A percentile compares a stretch with the other conserved stretches of the same genome.
These are phyloP conservation scores for Trametes elegans DNA, from an alignment of 768 basidiomycete genomes.

Conservation along the genomic window DNA sequence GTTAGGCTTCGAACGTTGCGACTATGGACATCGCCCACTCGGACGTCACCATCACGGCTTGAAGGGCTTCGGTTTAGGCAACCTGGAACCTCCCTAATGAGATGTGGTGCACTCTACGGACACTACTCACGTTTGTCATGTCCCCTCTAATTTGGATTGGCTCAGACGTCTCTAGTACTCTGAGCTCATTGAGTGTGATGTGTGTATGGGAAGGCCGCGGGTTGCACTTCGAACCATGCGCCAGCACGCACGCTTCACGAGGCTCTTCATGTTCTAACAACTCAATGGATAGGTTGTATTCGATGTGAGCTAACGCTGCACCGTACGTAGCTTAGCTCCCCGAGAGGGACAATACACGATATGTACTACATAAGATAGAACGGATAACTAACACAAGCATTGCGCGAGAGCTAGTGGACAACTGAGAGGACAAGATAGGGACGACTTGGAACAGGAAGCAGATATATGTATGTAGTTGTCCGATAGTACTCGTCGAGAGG, in stretches of 20 bases:
- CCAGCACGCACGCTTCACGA: background rate
- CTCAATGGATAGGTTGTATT: background rate
- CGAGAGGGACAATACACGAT: background rate
- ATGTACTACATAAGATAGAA: constrained; percentile 7
- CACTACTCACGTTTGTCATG: background rate
- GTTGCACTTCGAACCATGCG: too few relatives aligned
- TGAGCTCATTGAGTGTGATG: too few relatives aligned
- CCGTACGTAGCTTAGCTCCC: background rate
- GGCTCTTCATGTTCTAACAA: background rate
- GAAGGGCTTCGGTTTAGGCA: background rate
- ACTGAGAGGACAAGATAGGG: background rate
- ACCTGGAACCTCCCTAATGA: too few relatives aligned
- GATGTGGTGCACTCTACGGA: too few relatives aligned
- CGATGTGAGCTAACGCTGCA: background rate
- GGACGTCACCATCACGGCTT: background rate
- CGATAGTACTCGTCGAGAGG: background rate
- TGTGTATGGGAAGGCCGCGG: too few relatives aligned
- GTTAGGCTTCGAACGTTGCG: background rate
- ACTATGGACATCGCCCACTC: background rate
- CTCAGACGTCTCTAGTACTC: too few relatives aligned
- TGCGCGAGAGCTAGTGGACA: constrained; percentile 1
- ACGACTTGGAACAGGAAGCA: background rate
- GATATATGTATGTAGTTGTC: background rate
- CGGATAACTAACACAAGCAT: background rate
- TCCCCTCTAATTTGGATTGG: background rate